Percentiles rank a stretch among this genome's conserved stretches.
Evolutionary conservation across 2,329 filamentous ascomycete genomes (phyloP).

Genomic region (Aurifilum marmelostoma): DNA sequence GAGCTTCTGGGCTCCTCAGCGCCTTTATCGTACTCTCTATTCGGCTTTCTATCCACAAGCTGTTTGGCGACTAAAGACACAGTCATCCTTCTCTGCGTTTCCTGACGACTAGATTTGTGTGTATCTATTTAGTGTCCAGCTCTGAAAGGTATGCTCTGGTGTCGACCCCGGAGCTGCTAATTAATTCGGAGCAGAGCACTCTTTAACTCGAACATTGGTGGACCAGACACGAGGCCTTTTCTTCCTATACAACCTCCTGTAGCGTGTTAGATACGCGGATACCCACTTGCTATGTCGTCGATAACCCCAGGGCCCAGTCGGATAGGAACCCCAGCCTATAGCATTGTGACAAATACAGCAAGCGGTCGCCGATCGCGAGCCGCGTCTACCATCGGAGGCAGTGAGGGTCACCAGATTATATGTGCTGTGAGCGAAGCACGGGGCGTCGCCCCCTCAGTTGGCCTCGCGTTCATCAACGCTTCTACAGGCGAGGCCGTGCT

Average conservation of each 20-base stretch:
- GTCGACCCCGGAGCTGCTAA: neutral
- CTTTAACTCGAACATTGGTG: neutral
- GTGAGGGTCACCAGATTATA: constrained; percentile 71
- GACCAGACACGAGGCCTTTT: neutral
- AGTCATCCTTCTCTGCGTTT: neutral
- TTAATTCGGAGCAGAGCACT: neutral
- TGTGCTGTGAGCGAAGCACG: constrained; percentile 88
- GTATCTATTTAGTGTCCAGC: too few relatives aligned
- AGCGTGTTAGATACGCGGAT: neutral
- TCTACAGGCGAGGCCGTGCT: constrained; percentile 82
- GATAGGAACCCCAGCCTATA: constrained; percentile 15
- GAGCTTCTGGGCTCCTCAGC: neutral
- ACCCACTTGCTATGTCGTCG: constrained; percentile 7
- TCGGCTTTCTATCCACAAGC: neutral
- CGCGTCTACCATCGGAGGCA: constrained; percentile 47
- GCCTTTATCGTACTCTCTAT: too few relatives aligned
- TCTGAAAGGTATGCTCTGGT: too few relatives aligned
- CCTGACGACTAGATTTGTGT: too few relatives aligned
- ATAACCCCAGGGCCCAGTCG: neutral
- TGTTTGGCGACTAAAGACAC: too few relatives aligned
- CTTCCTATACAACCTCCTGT: neutral
- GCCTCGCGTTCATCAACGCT: constrained; percentile 84
- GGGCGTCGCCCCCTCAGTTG: constrained; percentile 82
- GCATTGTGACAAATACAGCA: constrained; percentile 38
- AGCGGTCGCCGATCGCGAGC: constrained; percentile 51